These are phyloP conservation scores for Pecoramyces ruminantium DNA, from an alignment of 192 early-diverging fungal genomes.

Conservation along the genomic window DNA sequence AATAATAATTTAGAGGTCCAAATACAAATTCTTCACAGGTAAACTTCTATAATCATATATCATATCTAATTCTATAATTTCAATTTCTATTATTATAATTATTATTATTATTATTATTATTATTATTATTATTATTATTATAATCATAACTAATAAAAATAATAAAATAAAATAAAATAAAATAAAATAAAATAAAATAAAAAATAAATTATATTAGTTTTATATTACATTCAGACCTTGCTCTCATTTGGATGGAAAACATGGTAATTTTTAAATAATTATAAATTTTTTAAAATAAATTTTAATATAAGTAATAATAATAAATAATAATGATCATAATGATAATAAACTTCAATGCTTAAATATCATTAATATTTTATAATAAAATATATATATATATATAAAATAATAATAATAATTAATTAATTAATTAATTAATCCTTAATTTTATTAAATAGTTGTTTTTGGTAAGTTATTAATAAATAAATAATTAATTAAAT, in stretches of 20 bases:
- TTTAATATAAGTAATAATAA: too few relatives aligned
- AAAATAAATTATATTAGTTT: constrained; percentile 35
- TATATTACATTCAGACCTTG: constrained; percentile 64
- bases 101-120: neutral
- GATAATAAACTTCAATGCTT: too few relatives aligned
- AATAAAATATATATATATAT: constrained; percentile 5
- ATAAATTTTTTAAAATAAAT: too few relatives aligned
- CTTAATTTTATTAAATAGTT: too few relatives aligned
- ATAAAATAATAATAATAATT: constrained; percentile 28
- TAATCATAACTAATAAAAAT: too few relatives aligned
- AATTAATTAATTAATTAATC: too few relatives aligned
- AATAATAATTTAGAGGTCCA: neutral
- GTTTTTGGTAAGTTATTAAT: constrained; percentile 7
- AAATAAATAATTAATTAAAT: too few relatives aligned
- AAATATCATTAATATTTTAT: constrained; percentile 11
- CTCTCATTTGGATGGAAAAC: constrained; percentile 63
- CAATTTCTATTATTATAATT: neutral
- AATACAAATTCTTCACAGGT: neutral
- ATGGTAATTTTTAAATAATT: too few relatives aligned
- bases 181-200: constrained; percentile 35
- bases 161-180: too few relatives aligned
- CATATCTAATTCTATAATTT: too few relatives aligned
- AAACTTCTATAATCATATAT: too few relatives aligned
- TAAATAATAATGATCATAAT: too few relatives aligned
- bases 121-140: neutral